phyloP scores from a whole-genome alignment of 352 stramenopile species.

The Globisporangium paroecandrum region DNA sequence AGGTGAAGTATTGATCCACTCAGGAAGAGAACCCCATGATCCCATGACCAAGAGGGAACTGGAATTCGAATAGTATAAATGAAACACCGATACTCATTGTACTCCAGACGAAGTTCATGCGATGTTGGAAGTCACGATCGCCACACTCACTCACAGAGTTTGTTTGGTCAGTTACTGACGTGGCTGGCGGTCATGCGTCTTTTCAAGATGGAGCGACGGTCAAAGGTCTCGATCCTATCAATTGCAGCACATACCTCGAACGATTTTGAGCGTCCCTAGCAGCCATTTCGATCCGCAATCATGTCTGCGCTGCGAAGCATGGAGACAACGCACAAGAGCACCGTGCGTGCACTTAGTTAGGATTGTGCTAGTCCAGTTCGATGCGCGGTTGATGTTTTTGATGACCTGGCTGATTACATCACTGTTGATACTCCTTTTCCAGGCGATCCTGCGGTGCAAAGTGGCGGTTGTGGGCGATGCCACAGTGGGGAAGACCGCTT shows the following conservation, averaged over 20 bases:
- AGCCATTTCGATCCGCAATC: background rate
- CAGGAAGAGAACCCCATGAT: too few species aligned
- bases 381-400: background rate
- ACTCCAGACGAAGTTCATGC: background rate
- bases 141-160: background rate
- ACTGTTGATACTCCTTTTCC: background rate
- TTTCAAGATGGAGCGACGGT: background rate
- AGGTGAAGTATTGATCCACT: too few species aligned
- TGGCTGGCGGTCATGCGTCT: background rate
- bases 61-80: background rate
- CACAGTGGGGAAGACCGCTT: slow-evolving; percentile 87
- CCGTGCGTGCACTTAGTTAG: slow-evolving; percentile 23
- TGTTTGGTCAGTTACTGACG: background rate
- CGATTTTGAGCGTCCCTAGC: background rate
- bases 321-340: slow-evolving; percentile 90
- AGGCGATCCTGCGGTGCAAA: slow-evolving; percentile 89
- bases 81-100: background rate
- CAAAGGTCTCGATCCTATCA: background rate
- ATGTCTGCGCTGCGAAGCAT: slow-evolving; percentile 88
- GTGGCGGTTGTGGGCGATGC: slow-evolving; percentile 90
- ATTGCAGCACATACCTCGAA: background rate
- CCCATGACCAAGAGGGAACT: background rate
- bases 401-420: background rate
- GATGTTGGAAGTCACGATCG: background rate
- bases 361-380: background rate